These are phyloP conservation scores for Isoetes taiwanensis DNA, from an alignment of 75 land plant genomes.

Conservation along the genomic window DNA sequence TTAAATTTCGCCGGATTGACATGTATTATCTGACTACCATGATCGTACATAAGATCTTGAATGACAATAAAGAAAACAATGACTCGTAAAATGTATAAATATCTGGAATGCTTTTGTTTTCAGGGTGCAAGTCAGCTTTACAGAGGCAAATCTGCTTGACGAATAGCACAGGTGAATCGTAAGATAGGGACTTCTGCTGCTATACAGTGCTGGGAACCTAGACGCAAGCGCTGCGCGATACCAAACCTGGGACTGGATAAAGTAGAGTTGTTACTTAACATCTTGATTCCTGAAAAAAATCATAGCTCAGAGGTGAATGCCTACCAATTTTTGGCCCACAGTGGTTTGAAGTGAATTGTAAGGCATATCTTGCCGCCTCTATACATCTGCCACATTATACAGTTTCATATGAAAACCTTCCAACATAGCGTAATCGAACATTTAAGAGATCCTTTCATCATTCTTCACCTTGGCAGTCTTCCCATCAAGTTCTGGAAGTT, in stretches of 20 bases:
- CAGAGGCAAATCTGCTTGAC: too few species aligned
- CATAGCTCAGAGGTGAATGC: not conserved
- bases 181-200: constrained; percentile 98
- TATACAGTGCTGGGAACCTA: constrained; percentile 95
- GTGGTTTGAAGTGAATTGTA: constrained; percentile 96
- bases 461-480: constrained; percentile 77
- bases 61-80: too few species aligned
- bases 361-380: constrained; percentile 97
- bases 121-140: too few species aligned
- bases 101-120: too few species aligned
- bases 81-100: too few species aligned
- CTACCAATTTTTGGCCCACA: constrained; percentile 98
- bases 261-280: not conserved
- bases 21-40: too few species aligned
- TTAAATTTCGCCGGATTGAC: too few species aligned
- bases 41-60: too few species aligned
- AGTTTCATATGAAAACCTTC: too few species aligned
- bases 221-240: constrained; percentile 87
- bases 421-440: too few species aligned
- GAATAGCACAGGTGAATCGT: too few species aligned
- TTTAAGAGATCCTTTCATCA: too few species aligned
- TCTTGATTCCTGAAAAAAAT: not conserved
- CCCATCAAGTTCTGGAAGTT: constrained; percentile 88
- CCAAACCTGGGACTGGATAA: constrained; percentile 92
- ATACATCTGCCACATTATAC: constrained; percentile 61